A percentile compares a stretch with the other conserved stretches of the same genome.
Evolutionary conservation across 805 yeast species (phyloP).

Genomic region (Cyberlindnera sargentensis): DNA sequence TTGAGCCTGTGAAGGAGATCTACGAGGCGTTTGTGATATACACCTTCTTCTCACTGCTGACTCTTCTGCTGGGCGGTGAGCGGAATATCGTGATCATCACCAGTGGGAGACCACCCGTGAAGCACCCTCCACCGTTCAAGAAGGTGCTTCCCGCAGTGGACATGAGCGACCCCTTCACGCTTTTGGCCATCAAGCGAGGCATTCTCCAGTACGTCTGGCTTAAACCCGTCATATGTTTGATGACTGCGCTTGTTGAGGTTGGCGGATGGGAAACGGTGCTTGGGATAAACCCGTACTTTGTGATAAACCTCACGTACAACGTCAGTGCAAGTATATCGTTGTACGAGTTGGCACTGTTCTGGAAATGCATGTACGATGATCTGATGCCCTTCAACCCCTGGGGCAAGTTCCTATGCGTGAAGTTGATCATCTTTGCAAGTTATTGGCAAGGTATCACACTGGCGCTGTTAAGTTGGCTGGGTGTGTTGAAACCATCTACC

Average conservation of each 20-base stretch:
- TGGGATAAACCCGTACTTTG: constrained; percentile 41
- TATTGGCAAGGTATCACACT: constrained; percentile 84
- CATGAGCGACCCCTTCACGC: constrained; percentile 79
- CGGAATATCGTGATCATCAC: constrained; percentile 67
- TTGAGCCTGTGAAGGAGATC: constrained; percentile 79
- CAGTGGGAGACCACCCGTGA: constrained; percentile 64
- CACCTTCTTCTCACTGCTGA: constrained; percentile 79
- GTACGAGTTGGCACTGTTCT: constrained; percentile 81
- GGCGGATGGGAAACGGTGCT: constrained; percentile 36
- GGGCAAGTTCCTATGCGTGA: constrained; percentile 89
- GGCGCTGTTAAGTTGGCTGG: constrained; percentile 43
- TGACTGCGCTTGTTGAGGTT: constrained; percentile 40
- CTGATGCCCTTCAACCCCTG: constrained; percentile 77
- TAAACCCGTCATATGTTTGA: constrained; percentile 71
- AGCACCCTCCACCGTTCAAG: constrained; percentile 52
- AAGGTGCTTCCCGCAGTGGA: constrained; percentile 53
- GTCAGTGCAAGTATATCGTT: constrained; percentile 73
- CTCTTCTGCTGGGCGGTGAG: constrained; percentile 88
- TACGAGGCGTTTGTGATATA: constrained; percentile 96
- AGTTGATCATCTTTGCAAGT: constrained; percentile 91
- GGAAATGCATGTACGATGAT: constrained; percentile 83
- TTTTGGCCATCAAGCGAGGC: constrained; percentile 72
- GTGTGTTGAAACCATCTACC: constrained; percentile 25
- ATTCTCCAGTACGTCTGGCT: constrained; percentile 93
- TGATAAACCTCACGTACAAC: constrained; percentile 70